phyloP scores from a whole-genome alignment of 2,329 filamentous ascomycete species.

The Xylariaceae sp. region DNA sequence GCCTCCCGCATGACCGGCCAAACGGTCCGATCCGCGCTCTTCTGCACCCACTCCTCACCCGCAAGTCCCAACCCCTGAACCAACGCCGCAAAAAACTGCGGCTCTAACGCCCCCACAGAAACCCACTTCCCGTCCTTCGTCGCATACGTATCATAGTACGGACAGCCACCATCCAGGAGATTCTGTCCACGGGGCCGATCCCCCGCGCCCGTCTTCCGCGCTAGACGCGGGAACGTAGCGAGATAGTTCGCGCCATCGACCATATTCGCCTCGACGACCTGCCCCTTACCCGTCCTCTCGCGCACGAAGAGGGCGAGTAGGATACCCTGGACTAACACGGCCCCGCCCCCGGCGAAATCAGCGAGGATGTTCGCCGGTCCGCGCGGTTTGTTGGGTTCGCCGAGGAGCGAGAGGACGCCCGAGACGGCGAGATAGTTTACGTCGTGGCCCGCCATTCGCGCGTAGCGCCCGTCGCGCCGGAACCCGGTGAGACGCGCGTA shows the following conservation, averaged over 20 bases:
- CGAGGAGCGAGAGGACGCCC: constrained; percentile 72
- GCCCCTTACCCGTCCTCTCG: constrained; percentile 64
- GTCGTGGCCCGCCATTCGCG: constrained; percentile 85
- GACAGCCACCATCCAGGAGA: constrained; percentile 74
- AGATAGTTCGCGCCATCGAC: constrained; percentile 82
- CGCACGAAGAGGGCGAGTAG: constrained; percentile 68
- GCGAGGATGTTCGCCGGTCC: constrained; percentile 79
- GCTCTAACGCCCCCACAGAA: constrained; percentile 86
- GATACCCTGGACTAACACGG: constrained; percentile 74
- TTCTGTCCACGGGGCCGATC: constrained; percentile 64
- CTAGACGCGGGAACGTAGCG: constrained; percentile 69
- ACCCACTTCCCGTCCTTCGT: constrained; percentile 74
- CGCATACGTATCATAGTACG: constrained; percentile 86
- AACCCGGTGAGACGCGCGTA: constrained; percentile 88
- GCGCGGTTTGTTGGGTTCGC: constrained; percentile 62
- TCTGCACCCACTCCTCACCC: constrained; percentile 45
- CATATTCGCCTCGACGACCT: constrained; percentile 96
- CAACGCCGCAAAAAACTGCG: constrained; percentile 71
- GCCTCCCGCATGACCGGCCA: constrained; percentile 63
- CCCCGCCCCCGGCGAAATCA: constrained; percentile 88
- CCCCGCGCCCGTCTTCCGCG: constrained; percentile 59
- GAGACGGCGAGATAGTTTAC: constrained; percentile 94
- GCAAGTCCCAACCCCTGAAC: constrained; percentile 61
- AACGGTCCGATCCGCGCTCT: constrained; percentile 52
- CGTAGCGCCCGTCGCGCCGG: constrained; percentile 78